Conservation (phyloP, 164 flowering plant species). For the Aristolochia fimbriata region DNA sequence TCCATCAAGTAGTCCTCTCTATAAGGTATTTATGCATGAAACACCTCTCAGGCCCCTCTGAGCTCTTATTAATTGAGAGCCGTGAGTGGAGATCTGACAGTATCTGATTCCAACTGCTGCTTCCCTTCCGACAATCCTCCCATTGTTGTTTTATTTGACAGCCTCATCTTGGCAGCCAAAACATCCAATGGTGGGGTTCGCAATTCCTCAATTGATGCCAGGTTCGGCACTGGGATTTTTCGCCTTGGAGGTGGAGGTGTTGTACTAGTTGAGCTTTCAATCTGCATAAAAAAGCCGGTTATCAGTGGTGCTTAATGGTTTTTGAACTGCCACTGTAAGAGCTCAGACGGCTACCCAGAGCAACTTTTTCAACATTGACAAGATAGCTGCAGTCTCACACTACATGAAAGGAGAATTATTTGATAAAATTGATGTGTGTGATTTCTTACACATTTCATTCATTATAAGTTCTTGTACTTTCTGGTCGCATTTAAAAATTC, state of each 20-base stretch:
- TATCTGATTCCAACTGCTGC: constrained; percentile 10
- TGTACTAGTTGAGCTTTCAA: constrained; percentile 23
- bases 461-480: too few species aligned
- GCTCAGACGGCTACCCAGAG: neutral
- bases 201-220: constrained; percentile 58
- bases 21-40: too few species aligned
- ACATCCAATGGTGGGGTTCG: constrained; percentile 24
- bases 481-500: too few species aligned
- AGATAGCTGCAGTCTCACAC: neutral
- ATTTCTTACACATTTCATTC: too few species aligned
- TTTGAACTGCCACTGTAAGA: too few species aligned
- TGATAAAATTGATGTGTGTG: too few species aligned
- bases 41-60: neutral
- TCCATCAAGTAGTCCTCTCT: too few species aligned
- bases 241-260: constrained; percentile 32
- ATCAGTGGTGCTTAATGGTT: neutral
- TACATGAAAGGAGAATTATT: too few species aligned
- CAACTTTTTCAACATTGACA: neutral
- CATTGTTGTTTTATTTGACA: constrained; percentile 17
- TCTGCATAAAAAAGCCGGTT: constrained; percentile 24
- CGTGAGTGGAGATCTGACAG: constrained; percentile 53
- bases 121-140: constrained; percentile 21
- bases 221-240: constrained; percentile 37
- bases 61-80: constrained; percentile 24
- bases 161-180: constrained; percentile 12